Evolutionary conservation across 2,329 filamentous ascomycete species (phyloP).

Genomic region (Fusarium marasasianum): DNA sequence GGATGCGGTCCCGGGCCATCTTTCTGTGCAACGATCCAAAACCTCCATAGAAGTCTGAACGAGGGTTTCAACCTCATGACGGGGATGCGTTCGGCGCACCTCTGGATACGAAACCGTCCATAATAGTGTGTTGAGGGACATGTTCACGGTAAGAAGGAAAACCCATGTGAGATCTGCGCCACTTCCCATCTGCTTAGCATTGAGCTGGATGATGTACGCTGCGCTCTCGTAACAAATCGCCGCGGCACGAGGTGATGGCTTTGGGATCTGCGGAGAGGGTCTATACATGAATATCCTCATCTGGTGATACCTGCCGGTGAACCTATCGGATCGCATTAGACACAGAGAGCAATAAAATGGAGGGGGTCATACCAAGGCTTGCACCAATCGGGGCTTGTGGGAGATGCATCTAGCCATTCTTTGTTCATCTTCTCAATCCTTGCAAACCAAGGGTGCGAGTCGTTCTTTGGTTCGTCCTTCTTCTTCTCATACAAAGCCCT

Average conservation of each 20-base stretch:
- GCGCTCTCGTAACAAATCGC: conserved; percentile 85
- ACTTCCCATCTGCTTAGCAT: conserved; percentile 80
- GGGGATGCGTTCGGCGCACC: conserved; percentile 76
- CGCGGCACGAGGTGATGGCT: conserved; percentile 82
- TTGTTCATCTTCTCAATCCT: conserved; percentile 82
- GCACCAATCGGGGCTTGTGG: conserved; percentile 76
- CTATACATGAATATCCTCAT: conserved; percentile 90
- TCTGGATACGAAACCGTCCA: conserved; percentile 92
- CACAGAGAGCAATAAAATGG: background rate
- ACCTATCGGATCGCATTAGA: conserved; percentile 56
- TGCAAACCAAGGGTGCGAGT: conserved; percentile 87
- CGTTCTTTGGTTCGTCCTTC: conserved; percentile 76
- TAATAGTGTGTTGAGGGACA: conserved; percentile 88
- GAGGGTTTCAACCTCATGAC: conserved; percentile 79
- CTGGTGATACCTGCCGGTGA: conserved; percentile 77
- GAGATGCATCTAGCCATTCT: conserved; percentile 80
- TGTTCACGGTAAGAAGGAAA: conserved; percentile 88
- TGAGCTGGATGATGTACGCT: conserved; percentile 81
- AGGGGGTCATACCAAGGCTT: conserved; percentile 75
- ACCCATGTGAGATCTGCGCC: conserved; percentile 91
- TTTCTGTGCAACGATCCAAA: conserved; percentile 80
- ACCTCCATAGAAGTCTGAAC: conserved; percentile 80
- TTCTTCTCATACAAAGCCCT: conserved; percentile 88
- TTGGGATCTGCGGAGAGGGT: conserved; percentile 90
- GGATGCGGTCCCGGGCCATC: conserved; percentile 90